Evolutionary conservation across 345 rosid species (phyloP), one percentile per base, ranked within the genome.

Genomic region (Eucalyptus erythrocorys): DNA sequence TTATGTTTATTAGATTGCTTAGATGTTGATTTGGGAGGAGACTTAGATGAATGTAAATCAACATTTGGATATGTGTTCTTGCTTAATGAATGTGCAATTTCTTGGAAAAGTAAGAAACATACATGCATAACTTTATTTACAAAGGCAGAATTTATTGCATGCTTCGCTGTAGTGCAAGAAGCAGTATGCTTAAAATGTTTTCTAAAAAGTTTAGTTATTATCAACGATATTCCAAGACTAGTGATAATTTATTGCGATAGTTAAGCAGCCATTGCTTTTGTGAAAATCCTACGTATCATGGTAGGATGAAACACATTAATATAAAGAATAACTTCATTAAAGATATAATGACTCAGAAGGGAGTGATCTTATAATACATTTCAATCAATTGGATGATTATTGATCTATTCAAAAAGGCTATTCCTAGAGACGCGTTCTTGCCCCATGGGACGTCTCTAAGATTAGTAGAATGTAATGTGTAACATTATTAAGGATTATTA

Each of bases 381-480:
- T 55, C 6, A 24, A 55, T 24, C 13, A 55, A 55, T 0, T 9
- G 6, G 13, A 55, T 55, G 61, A 10, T 55, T 4, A 5, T 9
- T 55, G 2, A 4, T 55, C 61, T 12, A 55, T 55, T 55, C 13
- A 55, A 0, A 24, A 55, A 55, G 13, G 12, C 0, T 55, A 1
- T 55, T 55, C 13, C 13, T 9, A 55, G 1, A 51, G 10, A 55
- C 1, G 0, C 0, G 27, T 9, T 55, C 12, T 55, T 55, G 12
- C 22, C 6, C 5, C 27, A 22, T 55, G 30, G 13, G 61, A 55
- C 1, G 0, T 55, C 61, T 55, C 13, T 55, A 55, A 24, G 61
- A 24, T 55, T 55, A 55, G 5, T 55, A 55, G 5, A 55, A 55
- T 22, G 6, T 55, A 24, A 55, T 55, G 22, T 22, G 12, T 22